Percentiles rank a stretch among this genome's conserved stretches.
Conservation (phyloP, 768 basidiomycete genomes). For the Mycena latifolia region DNA sequence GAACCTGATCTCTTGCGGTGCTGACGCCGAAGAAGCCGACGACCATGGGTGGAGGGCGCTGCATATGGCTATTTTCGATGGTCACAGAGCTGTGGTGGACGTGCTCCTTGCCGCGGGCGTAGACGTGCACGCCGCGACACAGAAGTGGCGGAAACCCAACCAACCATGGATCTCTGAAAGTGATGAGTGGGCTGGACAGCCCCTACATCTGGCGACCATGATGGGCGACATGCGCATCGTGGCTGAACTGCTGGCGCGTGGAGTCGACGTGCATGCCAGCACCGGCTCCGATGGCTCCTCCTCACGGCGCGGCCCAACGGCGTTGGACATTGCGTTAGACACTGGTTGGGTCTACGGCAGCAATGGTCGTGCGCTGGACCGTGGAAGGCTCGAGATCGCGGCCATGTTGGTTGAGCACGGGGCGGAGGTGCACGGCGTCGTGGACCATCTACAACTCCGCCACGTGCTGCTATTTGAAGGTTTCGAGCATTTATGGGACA, state of each 20-base stretch:
- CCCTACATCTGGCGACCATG: constrained; percentile 21
- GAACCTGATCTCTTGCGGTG: constrained; percentile 6
- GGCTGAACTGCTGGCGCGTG: constrained; percentile 13
- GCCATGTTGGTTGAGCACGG: constrained; percentile 14
- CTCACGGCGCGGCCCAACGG: constrained; percentile 19
- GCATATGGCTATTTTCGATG: constrained; percentile 5
- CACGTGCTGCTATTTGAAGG: constrained; percentile 28
- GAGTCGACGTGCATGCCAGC: constrained; percentile 19
- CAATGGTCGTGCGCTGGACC: neutral
- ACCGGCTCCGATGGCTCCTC: neutral
- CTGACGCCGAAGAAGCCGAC: neutral
- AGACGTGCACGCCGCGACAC: constrained; percentile 9
- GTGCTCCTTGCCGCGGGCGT: neutral
- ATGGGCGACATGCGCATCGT: constrained; percentile 4
- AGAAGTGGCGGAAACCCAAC: no score
- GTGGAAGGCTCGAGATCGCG: constrained; percentile 10
- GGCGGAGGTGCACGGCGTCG: constrained; percentile 18
- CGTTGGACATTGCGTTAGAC: constrained; percentile 27
- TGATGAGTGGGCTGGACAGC: neutral
- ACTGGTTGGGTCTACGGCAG: no score
- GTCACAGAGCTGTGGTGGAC: neutral
- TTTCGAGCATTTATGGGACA: constrained; percentile 29
- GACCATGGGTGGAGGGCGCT: constrained; percentile 4
- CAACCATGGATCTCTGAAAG: no score
- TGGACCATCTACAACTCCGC: constrained; percentile 3